Percentiles rank a stretch among this genome's conserved stretches.
Conservation (phyloP, 1,139 yeast species). For the Protomyces macrosporus region DNA sequence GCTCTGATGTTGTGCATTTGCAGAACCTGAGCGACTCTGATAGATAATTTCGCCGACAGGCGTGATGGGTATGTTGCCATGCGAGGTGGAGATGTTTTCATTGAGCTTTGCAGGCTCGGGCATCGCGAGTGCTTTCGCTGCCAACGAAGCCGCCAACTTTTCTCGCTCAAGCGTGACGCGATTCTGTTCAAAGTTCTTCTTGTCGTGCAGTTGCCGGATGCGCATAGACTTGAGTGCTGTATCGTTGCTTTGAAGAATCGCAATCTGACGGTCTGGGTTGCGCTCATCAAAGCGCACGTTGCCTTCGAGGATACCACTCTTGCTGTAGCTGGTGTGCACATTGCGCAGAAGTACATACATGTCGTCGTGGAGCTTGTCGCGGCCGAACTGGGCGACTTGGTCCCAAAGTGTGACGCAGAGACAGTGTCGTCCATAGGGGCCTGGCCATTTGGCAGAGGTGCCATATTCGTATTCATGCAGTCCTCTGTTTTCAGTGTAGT, state of each 20-base stretch:
- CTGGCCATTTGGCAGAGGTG: constrained; percentile 19
- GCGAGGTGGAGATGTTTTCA: constrained; percentile 16
- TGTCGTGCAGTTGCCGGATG: constrained; percentile 15
- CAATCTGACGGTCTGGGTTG: constrained; percentile 18
- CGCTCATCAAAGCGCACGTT: constrained; percentile 22
- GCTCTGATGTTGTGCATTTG: too few relatives aligned
- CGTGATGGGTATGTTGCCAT: constrained; percentile 22
- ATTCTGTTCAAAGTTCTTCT: background rate
- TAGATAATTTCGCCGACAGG: constrained; percentile 25
- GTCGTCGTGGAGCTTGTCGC: constrained; percentile 22
- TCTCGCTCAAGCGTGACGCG: constrained; percentile 7
- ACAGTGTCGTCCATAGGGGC: constrained; percentile 22
- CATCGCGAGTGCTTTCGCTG: background rate
- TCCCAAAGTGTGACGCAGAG: constrained; percentile 27
- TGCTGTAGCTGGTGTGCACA: constrained; percentile 3
- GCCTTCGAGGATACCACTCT: constrained; percentile 24
- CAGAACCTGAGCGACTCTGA: background rate
- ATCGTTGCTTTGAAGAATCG: constrained; percentile 3
- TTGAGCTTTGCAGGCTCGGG: constrained; percentile 20
- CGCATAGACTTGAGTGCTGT: constrained; percentile 11
- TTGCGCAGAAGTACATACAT: constrained; percentile 17
- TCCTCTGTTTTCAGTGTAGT: constrained; percentile 18
- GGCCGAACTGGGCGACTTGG: constrained; percentile 15
- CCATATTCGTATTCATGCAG: constrained; percentile 23
- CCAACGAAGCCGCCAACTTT: constrained; percentile 1